A percentile compares a stretch with the other conserved stretches of the same genome.
Evolutionary conservation across 139 green algal species (phyloP).

Genomic region (Nannochloris sp.): DNA sequence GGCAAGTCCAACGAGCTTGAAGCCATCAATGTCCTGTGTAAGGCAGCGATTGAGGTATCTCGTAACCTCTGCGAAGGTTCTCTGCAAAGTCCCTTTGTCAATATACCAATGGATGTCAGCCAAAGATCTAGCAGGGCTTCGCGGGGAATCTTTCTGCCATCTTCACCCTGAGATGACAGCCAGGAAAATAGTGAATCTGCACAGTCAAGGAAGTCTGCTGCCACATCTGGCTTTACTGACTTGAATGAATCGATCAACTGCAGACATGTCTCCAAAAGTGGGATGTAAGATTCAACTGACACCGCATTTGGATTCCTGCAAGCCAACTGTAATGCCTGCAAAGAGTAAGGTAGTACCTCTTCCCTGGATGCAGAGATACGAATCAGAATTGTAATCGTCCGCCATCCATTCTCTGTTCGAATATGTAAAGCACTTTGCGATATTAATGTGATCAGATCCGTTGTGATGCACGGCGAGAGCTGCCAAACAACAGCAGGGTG

Average conservation of each 20-base stretch:
- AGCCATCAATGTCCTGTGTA: slow-evolving; percentile 59
- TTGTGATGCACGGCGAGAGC: slow-evolving; percentile 56
- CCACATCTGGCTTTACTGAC: slow-evolving; percentile 17
- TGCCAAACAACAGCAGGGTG: slow-evolving; percentile 26
- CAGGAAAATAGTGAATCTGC: slow-evolving; percentile 39
- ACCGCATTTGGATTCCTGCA: slow-evolving; percentile 12
- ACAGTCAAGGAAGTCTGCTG: slow-evolving; percentile 38
- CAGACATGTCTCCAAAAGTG: slow-evolving; percentile 30
- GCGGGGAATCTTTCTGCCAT: slow-evolving; percentile 12
- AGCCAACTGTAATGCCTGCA: slow-evolving; percentile 26
- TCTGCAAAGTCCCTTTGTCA: slow-evolving; percentile 31
- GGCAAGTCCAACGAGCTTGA: slow-evolving; percentile 53
- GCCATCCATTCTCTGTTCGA: slow-evolving; percentile 62
- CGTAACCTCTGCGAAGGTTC: slow-evolving; percentile 41
- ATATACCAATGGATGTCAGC: slow-evolving; percentile 36
- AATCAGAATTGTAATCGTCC: slow-evolving; percentile 70
- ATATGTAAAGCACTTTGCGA: slow-evolving; percentile 58
- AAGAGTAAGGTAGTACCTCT: slow-evolving; percentile 21
- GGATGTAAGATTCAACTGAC: slow-evolving; percentile 13
- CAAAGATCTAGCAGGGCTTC: slow-evolving; percentile 47
- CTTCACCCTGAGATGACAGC: slow-evolving; percentile 29
- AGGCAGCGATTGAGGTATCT: slow-evolving; percentile 42
- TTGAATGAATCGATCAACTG: slow-evolving; percentile 50
- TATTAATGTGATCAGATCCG: slow-evolving; percentile 57
- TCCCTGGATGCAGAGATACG: slow-evolving; percentile 51